These are phyloP conservation scores for Phytopythium litorale DNA, from an alignment of 352 stramenopile species.

Conservation along the genomic window DNA sequence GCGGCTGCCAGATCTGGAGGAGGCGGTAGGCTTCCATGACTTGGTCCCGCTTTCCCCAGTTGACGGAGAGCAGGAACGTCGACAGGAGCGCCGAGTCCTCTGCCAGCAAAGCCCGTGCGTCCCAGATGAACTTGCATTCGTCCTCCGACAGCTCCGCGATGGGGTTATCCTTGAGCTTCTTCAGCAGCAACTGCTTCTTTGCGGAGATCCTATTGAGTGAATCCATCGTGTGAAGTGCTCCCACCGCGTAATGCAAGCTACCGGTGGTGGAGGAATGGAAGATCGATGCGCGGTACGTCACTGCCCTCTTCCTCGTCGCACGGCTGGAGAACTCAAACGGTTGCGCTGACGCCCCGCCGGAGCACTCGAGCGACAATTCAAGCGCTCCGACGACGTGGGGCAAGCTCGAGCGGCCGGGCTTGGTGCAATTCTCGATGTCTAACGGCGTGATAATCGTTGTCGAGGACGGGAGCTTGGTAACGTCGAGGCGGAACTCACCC, in stretches of 20 bases:
- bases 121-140: conserved; percentile 72
- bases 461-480: conserved; percentile 22
- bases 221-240: conserved; percentile 9
- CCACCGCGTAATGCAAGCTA: background rate
- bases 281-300: conserved; percentile 67
- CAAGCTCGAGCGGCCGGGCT: conserved; percentile 24
- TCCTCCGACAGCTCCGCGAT: conserved; percentile 53
- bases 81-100: conserved; percentile 77
- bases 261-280: conserved; percentile 37
- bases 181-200: conserved; percentile 43
- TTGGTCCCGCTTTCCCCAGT: conserved; percentile 77
- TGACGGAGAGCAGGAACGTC: conserved; percentile 80
- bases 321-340: conserved; percentile 65
- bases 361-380: conserved; percentile 45
- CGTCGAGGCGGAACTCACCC: conserved; percentile 43
- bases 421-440: conserved; percentile 72
- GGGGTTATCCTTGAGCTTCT: conserved; percentile 55
- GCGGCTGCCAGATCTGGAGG: conserved; percentile 71
- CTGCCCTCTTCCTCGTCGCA: conserved; percentile 36
- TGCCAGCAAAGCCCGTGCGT: conserved; percentile 44
- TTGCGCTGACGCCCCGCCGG: conserved; percentile 21
- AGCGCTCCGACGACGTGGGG: conserved; percentile 34
- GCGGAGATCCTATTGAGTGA: conserved; percentile 25
- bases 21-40: conserved; percentile 81
- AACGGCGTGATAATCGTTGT: conserved; percentile 42